Evolutionary conservation across 176 grass and related monocot species (phyloP).

Genomic region (Oryza longistaminata): DNA sequence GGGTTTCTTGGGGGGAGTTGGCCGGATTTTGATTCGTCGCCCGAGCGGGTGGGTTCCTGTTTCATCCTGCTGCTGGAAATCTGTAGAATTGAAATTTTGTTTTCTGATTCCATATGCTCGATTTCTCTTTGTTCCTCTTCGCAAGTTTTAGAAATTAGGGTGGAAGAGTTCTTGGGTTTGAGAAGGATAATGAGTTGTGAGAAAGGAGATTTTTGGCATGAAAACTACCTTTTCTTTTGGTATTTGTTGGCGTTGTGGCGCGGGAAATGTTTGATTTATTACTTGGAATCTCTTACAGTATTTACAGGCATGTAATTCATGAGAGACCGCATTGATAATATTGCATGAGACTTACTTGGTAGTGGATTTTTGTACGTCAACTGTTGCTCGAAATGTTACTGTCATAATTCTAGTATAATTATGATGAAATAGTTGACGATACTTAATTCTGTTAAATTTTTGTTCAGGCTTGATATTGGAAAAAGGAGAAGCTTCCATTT

Average conservation of each 20-base stretch:
- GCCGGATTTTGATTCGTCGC: constrained; percentile 24
- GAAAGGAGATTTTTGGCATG: not conserved
- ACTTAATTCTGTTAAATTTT: constrained; percentile 16
- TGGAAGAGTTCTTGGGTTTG: not conserved
- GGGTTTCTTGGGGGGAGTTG: not conserved
- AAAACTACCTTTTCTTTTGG: not conserved
- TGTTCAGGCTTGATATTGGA: constrained; percentile 16
- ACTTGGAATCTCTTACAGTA: not conserved
- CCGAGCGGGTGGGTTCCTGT: constrained; percentile 21
- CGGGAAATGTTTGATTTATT: not conserved
- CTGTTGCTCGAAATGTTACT: not conserved
- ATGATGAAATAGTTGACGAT: not conserved
- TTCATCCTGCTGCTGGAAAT: not conserved
- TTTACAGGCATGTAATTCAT: not conserved
- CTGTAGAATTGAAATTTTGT: not conserved
- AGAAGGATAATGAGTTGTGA: not conserved
- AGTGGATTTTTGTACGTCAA: not conserved
- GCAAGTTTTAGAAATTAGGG: not conserved
- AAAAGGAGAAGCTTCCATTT: not conserved
- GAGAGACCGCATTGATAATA: not conserved
- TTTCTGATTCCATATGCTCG: not conserved
- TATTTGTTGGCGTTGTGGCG: not conserved
- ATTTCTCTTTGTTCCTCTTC: not conserved
- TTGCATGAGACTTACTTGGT: not conserved
- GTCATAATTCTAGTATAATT: not conserved